These are phyloP conservation scores for Solanum ossicruentum DNA, from an alignment of 257 asterid species.

Conservation along the genomic window DNA sequence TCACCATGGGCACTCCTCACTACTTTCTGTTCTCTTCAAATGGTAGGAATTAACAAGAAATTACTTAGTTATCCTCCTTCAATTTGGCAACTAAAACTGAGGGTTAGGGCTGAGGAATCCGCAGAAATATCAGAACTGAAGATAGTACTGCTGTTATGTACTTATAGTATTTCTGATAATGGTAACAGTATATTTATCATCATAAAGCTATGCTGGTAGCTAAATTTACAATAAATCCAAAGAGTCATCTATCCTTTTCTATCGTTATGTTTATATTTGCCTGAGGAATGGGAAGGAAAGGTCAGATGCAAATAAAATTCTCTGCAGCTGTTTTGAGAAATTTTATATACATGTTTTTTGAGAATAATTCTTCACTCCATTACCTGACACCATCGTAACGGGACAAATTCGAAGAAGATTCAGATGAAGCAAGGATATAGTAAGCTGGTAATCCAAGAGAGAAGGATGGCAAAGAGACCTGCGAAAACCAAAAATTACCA, in stretches of 20 bases:
- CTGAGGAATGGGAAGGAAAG: not conserved
- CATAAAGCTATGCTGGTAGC: not conserved
- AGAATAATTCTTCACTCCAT: not conserved
- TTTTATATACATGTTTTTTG: not conserved
- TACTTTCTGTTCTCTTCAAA: not conserved
- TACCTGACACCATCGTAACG: slow-evolving; percentile 96
- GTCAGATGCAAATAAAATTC: not conserved
- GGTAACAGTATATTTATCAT: not conserved
- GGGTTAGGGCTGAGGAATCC: not conserved
- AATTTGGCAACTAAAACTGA: not conserved
- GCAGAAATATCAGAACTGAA: not conserved
- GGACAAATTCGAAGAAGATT: slow-evolving; percentile 93
- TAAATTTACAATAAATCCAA: not conserved
- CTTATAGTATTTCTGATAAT: not conserved
- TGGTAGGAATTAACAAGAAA: not conserved
- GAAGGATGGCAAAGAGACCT: slow-evolving; percentile 90
- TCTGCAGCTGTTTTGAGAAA: not conserved
- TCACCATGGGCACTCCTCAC: not conserved
- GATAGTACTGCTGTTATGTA: not conserved
- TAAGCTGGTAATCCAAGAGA: slow-evolving; percentile 97
- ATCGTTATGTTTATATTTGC: not conserved
- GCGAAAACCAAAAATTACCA: slow-evolving; percentile 6
- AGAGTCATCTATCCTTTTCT: not conserved
- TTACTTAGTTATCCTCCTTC: not conserved
- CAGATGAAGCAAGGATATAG: slow-evolving; percentile 88